Evolutionary conservation across 441 rosid genomes (phyloP), one percentile per base, ranked within the genome.

Genomic region (Erodium texanum): DNA sequence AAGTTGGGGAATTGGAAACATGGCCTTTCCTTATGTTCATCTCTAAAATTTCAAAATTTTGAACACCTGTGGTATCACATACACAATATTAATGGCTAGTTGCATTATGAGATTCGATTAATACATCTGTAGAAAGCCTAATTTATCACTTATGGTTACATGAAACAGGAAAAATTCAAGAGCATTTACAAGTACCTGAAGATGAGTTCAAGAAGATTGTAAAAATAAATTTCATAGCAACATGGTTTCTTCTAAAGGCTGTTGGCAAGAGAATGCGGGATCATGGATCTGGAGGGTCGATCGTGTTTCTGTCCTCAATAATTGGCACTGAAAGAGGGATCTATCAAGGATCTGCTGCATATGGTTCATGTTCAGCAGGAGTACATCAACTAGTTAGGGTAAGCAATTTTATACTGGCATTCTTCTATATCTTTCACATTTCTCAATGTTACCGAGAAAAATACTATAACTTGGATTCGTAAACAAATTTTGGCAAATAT

Each of bases 321-420:
- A 82, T 79, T 2, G 96, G 98, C 27, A 81, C 82, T 0, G 89
- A 84, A 70, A 79, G 97, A 76, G 98, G 87, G 19, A 73, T 93
- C 24, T 87, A 93, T 79, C 94, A 82, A 2, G 97, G 97, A 24
- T 84, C 92, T 76, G 96, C 91, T 66, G 91, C 87, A 56, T 86
- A 85, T 70, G 84, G 94, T 64, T 81, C 97, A 0, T 84, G 87
- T 77, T 71, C 84, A 11, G 98, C 89, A 20, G 95, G 79, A 52
- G 73, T 93, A 45, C 91, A 89, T 66, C 97, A 93, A 76, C 75
- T 90, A 43, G 94, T 78, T 15, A 80, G 93, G 77, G 98, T 92
- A 82, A 76, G 87, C 29, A 18, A 11, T 52, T 20, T 36, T 36
- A 36, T 36, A 36, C 41, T 32, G 8, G 29, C 3, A 27, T 27